A percentile compares a stretch with the other conserved stretches of the same genome.
Conservation (phyloP, 2,329 filamentous ascomycete species). For the Laburnicola sp. region DNA sequence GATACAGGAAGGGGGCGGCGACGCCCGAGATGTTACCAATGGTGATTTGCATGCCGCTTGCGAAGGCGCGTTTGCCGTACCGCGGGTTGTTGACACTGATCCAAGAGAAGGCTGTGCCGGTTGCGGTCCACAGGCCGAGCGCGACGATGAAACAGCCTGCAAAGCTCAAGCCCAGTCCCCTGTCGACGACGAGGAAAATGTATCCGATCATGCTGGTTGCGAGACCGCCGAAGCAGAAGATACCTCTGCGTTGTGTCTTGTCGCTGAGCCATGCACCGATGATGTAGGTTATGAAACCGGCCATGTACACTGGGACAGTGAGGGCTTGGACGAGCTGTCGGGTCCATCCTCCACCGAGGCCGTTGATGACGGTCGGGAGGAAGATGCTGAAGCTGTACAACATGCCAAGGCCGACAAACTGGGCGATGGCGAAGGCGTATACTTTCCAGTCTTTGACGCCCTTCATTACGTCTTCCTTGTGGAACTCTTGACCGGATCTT, state of each 20-base stretch:
- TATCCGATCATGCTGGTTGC: constrained; percentile 54
- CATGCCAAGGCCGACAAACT: constrained; percentile 39
- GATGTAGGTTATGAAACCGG: constrained; percentile 29
- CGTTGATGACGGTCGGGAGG: constrained; percentile 36
- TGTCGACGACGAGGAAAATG: constrained; percentile 38
- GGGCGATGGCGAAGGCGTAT: constrained; percentile 50
- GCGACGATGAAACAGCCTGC: constrained; percentile 23
- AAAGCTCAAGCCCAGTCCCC: constrained; percentile 7
- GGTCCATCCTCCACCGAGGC: constrained; percentile 27
- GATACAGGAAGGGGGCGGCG: constrained; percentile 26
- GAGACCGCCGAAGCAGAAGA: constrained; percentile 30
- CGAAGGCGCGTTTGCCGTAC: constrained; percentile 23
- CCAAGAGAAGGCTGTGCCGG: constrained; percentile 20
- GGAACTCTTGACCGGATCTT: constrained; percentile 50
- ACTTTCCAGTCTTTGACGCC: constrained; percentile 48
- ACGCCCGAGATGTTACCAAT: constrained; percentile 37
- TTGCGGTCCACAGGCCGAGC: constrained; percentile 16
- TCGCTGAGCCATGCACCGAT: constrained; percentile 30
- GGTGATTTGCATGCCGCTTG: constrained; percentile 31
- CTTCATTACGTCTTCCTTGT: constrained; percentile 52
- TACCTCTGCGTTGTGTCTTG: constrained; percentile 29
- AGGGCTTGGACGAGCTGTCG: constrained; percentile 32
- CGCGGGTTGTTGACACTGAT: constrained; percentile 21
- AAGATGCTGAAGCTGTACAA: constrained; percentile 33
- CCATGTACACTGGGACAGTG: constrained; percentile 38